These are phyloP conservation scores for Cicer cuneatum DNA, from an alignment of 306 rosid genomes.

Conservation along the genomic window DNA sequence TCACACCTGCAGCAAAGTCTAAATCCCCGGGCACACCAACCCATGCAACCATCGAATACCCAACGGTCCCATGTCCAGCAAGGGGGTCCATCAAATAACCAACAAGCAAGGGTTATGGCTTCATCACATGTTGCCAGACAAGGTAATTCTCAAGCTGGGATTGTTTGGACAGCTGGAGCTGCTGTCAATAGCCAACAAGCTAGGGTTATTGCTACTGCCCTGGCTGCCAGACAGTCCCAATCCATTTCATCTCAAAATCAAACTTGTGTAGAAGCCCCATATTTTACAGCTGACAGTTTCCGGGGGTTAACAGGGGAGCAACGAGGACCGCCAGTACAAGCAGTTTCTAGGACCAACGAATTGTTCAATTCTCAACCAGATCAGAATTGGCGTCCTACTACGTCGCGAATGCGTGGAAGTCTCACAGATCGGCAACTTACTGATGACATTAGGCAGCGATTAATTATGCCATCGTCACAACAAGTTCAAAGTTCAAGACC, in stretches of 20 bases:
- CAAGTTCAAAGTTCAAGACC: constrained; percentile 35
- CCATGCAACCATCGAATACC: constrained; percentile 44
- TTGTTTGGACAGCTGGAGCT: constrained; percentile 50
- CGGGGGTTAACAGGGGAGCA: constrained; percentile 50
- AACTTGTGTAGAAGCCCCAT: constrained; percentile 43
- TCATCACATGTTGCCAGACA: constrained; percentile 47
- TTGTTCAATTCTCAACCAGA: constrained; percentile 48
- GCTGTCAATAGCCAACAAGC: constrained; percentile 47
- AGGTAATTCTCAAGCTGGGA: constrained; percentile 49
- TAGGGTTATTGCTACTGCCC: constrained; percentile 45
- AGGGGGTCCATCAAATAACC: constrained; percentile 47
- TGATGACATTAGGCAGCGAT: constrained; percentile 53
- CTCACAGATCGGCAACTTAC: constrained; percentile 56
- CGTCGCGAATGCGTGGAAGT: constrained; percentile 89
- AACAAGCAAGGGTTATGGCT: constrained; percentile 45
- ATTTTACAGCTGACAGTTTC: constrained; percentile 48
- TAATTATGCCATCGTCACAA: constrained; percentile 65
- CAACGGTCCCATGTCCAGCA: constrained; percentile 48
- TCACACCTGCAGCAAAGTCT: constrained; percentile 70
- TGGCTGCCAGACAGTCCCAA: constrained; percentile 51
- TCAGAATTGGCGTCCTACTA: constrained; percentile 68
- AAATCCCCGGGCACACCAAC: constrained; percentile 43
- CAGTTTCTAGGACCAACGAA: constrained; percentile 56
- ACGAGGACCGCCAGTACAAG: constrained; percentile 48
- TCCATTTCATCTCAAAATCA: constrained; percentile 52